Evolutionary conservation across 2,329 filamentous ascomycete species (phyloP), one percentile per base, ranked within the genome.

Genomic region (Cadophora sp.): DNA sequence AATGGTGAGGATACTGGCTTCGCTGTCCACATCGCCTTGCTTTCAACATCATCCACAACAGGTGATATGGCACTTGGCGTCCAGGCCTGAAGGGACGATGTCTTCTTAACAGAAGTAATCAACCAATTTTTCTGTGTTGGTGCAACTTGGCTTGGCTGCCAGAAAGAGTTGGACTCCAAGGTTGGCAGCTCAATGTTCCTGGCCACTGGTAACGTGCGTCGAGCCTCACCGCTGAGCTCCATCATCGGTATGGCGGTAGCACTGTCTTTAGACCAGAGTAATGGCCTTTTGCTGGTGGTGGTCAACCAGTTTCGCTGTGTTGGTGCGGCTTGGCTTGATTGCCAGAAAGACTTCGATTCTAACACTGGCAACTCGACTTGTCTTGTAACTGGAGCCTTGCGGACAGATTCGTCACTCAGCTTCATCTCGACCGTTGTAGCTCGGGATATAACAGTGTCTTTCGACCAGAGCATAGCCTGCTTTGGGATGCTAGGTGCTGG

Each of bases 11-110:
- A 24, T 43, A 24, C 40, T 12, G 22, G 1, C 12, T 61, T 62
- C 4, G 65, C 34, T 7, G 37, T 66, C 71, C 69, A 73, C 69
- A 73, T 65, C n/a, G 55, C 59, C 5, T 22, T 40, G 9, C 19
- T 62, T 16, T 46, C 43, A 19, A 50, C 24, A 4, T 53, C 29
- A 37, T 62, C 40, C 51, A 50, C 34, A 24, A 46, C 19, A 16
- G 53, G 12, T 12, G 62, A 29, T 46, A 46, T 19, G n/a, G 14
- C 26, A n/a, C 24, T 22, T 40, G 69, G 43, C 37, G 43, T 59
- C 68, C 70, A 72, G 19, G 56, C 66, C 31, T 56, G 24, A 19
- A 62, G 26, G 58, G 62, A 48, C 24, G 29, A 24, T 19, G 61
- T 34, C 14, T 62, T 58, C 7, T 48, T 50, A 4, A 29, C 26